phyloP scores from a whole-genome alignment of 1,284 basidiomycete species.

The Rugosomyces carneus region DNA sequence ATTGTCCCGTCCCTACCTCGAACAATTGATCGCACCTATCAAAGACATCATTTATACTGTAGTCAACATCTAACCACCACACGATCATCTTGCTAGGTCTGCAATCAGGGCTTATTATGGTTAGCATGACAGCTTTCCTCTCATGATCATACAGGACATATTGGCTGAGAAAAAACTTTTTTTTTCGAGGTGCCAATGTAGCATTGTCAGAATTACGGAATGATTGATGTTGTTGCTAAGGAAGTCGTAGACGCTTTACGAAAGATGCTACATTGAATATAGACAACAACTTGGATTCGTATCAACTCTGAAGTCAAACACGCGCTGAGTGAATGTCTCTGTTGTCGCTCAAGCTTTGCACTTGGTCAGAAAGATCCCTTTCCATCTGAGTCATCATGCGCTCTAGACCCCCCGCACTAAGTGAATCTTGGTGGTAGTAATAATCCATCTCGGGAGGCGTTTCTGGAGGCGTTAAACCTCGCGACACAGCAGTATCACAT shows the following conservation, averaged over 20 bases:
- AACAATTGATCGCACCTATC: background rate
- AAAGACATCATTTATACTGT: background rate
- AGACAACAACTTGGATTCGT: background rate
- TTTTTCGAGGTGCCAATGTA: too few species aligned
- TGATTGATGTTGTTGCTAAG: background rate
- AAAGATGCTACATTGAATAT: background rate
- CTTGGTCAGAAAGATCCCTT: constrained; percentile 6
- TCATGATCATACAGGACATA: too few species aligned
- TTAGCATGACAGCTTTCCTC: background rate
- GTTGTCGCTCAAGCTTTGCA: background rate
- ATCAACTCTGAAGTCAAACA: background rate
- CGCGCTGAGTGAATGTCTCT: background rate
- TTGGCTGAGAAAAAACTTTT: background rate
- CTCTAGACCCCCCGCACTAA: constrained; percentile 13
- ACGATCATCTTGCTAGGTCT: background rate
- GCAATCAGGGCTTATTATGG: background rate
- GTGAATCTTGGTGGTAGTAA: constrained; percentile 1
- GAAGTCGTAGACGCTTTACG: background rate
- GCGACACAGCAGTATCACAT: background rate
- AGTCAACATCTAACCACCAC: background rate
- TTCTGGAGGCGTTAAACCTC: background rate
- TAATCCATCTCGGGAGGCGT: background rate
- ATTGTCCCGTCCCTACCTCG: background rate
- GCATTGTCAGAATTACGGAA: too few species aligned
- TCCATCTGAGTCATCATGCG: constrained; percentile 15